A percentile compares a stretch with the other conserved stretches of the same genome.
Conservation (phyloP, 2,329 filamentous ascomycete genomes). For the Apiospora phragmitis region DNA sequence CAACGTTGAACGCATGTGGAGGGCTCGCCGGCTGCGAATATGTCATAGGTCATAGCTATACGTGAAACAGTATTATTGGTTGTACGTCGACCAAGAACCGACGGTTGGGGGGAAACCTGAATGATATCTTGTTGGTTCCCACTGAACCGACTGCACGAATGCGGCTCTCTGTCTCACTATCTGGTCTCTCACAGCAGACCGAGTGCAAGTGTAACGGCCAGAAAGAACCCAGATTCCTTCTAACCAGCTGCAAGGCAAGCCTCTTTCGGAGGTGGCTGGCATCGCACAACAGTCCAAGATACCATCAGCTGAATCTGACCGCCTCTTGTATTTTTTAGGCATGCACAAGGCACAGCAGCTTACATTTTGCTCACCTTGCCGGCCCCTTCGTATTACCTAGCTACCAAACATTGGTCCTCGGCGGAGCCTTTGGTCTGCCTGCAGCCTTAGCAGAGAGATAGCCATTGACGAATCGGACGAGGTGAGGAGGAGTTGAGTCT, state of each 20-base stretch:
- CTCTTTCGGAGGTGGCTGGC: constrained; percentile 2
- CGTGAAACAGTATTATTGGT: constrained; percentile 1
- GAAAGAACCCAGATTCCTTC: background rate
- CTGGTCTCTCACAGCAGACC: background rate
- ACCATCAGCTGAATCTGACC: constrained; percentile 1
- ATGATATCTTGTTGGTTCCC: constrained; percentile 1
- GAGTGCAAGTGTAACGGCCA: background rate
- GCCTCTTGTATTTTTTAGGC: background rate
- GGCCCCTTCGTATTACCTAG: background rate
- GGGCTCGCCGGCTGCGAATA: background rate
- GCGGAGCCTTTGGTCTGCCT: background rate
- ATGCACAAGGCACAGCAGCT: background rate
- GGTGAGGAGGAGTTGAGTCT: constrained; percentile 4
- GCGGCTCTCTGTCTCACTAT: background rate
- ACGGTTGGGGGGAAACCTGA: background rate
- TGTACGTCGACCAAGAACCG: background rate
- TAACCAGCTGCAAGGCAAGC: background rate
- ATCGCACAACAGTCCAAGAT: background rate
- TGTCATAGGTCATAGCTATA: constrained; percentile 9
- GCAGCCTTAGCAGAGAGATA: background rate
- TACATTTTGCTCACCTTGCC: background rate
- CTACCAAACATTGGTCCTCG: background rate
- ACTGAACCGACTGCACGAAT: background rate
- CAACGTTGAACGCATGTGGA: constrained; percentile 2
- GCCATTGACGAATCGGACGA: background rate